Evolutionary conservation across 129 eudicot species (phyloP), one percentile per base, ranked within the genome.

Genomic region (Ambrosia trifida): DNA sequence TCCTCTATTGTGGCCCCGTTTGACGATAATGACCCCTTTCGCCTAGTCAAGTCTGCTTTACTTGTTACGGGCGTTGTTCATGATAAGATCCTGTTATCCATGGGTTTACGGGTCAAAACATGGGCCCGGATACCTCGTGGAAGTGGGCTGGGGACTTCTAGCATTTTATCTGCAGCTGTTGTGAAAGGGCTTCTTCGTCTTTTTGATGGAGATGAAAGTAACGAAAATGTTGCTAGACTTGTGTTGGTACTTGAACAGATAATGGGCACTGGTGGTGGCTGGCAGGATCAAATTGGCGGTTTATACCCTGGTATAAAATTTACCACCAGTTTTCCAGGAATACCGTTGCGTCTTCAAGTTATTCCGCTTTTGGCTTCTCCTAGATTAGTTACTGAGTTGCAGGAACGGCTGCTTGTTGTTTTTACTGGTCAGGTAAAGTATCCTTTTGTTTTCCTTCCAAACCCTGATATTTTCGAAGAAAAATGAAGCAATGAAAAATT

Each of bases 71-170:
- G 86, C 31, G 79, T 86, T 41, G 54, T 81, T 61, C 82, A 82
- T 61, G 78, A 81, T 72, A 83, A 73, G 64, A 75, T 61, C 43
- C 74, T 87, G 68, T 66, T 33, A 38, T 68, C 82, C 13, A 74
- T 46, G 68, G 99, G 97, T 24, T 75, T 95, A 83, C 54, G 72
- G 47, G 80, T 95, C 66, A 78, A 64, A 65, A 95, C 99, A 14
- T 95, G 99, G 99, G 99, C 97, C 78, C 83, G 83, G 60, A 89
- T 95, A 65, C 99, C 97, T 31, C 97, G 99, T 74, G 99, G 99
- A 70, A 95, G 97, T 30, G 99, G 99, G 40, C 74, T 95, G 56
- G 99, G 99, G 72, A 95, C 99, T 75, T 95, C 99, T 54, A 95
- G 99, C 64, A 95, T 95, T 66, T 79, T 95, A 72, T 91, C 99